Base-by-base conservation (phyloP, 768 basidiomycete genomes). In the Boletales sp. region DNA sequence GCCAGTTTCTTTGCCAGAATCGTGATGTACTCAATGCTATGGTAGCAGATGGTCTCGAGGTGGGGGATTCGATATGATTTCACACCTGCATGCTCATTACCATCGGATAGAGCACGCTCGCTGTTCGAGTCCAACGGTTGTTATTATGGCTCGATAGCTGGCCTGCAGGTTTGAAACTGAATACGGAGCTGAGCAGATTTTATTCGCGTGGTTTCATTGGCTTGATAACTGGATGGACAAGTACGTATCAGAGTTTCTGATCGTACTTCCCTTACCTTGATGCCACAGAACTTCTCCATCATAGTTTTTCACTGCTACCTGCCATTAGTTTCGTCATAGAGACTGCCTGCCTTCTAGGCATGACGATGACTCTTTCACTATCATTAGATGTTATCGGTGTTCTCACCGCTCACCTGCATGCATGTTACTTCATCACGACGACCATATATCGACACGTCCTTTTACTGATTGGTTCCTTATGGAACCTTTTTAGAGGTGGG, bases 121-220 rank as follows among this genome's bases (percentile, higher is more conserved):
- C 65, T 35, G 27, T 61, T 49, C 68, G 71, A 42, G 64, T 87
- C 9, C 76, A 79, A 38, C 69, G 71, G 14, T 73, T 77, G 0
- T 73, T 97, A 2, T 58, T 74, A 2, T 97, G 94, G 94, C 76
- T 99, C 12, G 88, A 97, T 64, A 82, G 87, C 52, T 98, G 95
- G 95, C 95, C 95, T 0, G 93, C 86, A 2, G 95, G 97, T 1
- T 71, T 99, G 36, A 99, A 99, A 68, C 83, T 99, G 45, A 98
- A 98, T 61, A 90, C 91, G 0, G 90, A 97, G 58, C 77, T 99
- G n/a, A 90, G 91, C 57, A 73, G 76, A 21, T 87, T 97, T 63
- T 87, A 91, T 60, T 82, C 85, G n/a, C 77, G 83, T 50, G 75
- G 79, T 0, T 84, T 97, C 43, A 72, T 85, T 3, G 77, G 76